These are phyloP conservation scores for Clathrospora elynae DNA, from an alignment of 2,329 filamentous ascomycete species.

Conservation along the genomic window DNA sequence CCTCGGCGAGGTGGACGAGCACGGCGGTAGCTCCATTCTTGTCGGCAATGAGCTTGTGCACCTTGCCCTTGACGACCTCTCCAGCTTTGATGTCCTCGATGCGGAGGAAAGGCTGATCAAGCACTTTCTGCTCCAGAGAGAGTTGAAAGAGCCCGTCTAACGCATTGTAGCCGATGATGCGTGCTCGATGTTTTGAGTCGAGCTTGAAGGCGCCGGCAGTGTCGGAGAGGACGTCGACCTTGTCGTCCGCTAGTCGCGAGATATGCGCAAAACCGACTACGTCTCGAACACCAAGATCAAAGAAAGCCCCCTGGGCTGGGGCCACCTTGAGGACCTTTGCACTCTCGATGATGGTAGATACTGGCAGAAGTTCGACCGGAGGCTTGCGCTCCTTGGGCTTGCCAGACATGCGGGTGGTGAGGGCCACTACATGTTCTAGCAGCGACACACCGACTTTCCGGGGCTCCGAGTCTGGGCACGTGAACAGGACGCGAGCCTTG, in stretches of 20 bases:
- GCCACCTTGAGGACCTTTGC: slow-evolving; percentile 82
- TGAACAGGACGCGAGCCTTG: slow-evolving; percentile 86
- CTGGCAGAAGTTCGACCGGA: slow-evolving; percentile 66
- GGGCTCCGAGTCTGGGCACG: slow-evolving; percentile 76
- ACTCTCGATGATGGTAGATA: slow-evolving; percentile 77
- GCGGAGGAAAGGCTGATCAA: slow-evolving; percentile 89
- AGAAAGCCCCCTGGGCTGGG: slow-evolving; percentile 78
- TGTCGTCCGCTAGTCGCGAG: slow-evolving; percentile 86
- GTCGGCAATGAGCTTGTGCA: slow-evolving; percentile 83
- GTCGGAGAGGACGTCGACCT: slow-evolving; percentile 80
- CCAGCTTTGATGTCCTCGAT: slow-evolving; percentile 88
- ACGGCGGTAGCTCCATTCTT: slow-evolving; percentile 79
- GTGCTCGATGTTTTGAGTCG: slow-evolving; percentile 77
- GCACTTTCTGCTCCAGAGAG: slow-evolving; percentile 78
- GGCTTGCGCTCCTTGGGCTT: slow-evolving; percentile 53
- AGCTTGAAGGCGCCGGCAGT: slow-evolving; percentile 77
- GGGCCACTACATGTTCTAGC: slow-evolving; percentile 77
- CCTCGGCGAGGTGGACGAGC: slow-evolving; percentile 81
- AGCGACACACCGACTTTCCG: slow-evolving; percentile 88
- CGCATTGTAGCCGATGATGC: slow-evolving; percentile 84
- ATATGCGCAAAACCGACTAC: slow-evolving; percentile 92
- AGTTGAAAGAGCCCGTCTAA: slow-evolving; percentile 85
- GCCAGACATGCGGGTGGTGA: slow-evolving; percentile 55
- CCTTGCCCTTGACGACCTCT: slow-evolving; percentile 76
- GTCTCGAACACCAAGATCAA: slow-evolving; percentile 69